phyloP scores from a whole-genome alignment of 495 filamentous ascomycete genomes.

The Trichoderma reesei region DNA sequence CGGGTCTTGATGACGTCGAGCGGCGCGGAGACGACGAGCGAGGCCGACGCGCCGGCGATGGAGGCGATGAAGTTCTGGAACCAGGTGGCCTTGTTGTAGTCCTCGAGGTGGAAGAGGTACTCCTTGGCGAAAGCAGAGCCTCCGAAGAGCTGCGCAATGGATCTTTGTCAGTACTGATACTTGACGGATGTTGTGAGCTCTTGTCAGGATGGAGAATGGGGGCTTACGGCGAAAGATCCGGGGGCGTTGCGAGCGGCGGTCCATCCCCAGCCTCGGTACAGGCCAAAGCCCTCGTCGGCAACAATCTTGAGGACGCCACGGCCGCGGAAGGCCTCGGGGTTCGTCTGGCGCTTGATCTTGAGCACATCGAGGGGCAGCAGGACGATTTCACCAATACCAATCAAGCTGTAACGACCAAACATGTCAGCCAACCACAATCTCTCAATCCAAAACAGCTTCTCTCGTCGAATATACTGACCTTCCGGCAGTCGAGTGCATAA shows the following conservation, averaged over 20 bases:
- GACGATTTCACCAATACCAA: conserved; percentile 95
- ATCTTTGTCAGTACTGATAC: conserved; percentile 8
- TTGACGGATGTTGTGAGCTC: not conserved
- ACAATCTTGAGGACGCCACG: conserved; percentile 86
- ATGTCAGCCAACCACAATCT: conserved; percentile 13
- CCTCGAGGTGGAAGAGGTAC: conserved; percentile 72
- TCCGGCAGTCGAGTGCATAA: conserved; percentile 94
- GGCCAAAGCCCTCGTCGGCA: conserved; percentile 84
- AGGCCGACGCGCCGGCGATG: conserved; percentile 85
- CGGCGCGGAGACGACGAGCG: conserved; percentile 85
- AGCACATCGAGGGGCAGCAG: conserved; percentile 91
- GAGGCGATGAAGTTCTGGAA: conserved; percentile 96
- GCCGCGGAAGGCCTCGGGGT: conserved; percentile 94
- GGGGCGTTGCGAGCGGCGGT: conserved; percentile 95
- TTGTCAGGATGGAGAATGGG: conserved; percentile 4
- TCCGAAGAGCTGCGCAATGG: conserved; percentile 68
- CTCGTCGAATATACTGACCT: conserved; percentile 41
- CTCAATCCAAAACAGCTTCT: not conserved
- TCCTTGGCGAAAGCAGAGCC: conserved; percentile 98
- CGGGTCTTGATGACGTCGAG: conserved; percentile 98
- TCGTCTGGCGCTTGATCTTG: conserved; percentile 99
- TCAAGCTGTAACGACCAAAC: conserved; percentile 46
- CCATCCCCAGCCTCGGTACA: conserved; percentile 96
- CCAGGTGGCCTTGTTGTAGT: conserved; percentile 96
- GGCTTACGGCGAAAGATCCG: conserved; percentile 87